Evolutionary conservation across 495 filamentous ascomycete species (phyloP).

Genomic region (Astrothelium macrocarpum): DNA sequence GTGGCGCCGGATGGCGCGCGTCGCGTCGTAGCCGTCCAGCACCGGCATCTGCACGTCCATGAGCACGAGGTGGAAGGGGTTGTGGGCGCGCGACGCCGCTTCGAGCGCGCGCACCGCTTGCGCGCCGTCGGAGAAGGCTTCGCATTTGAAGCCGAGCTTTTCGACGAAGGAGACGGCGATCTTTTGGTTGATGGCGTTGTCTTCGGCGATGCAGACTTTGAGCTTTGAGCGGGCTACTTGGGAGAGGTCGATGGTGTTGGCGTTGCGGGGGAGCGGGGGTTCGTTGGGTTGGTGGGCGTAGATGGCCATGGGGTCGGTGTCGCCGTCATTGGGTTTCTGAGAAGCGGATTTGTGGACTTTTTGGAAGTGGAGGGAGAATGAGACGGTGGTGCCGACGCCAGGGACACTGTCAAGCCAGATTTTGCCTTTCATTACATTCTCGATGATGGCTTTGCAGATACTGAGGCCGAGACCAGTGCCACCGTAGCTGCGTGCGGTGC

Average conservation of each 20-base stretch:
- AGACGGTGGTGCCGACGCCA: conserved; percentile 72
- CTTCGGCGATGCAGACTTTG: conserved; percentile 81
- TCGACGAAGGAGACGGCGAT: conserved; percentile 85
- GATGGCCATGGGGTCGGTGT: conserved; percentile 45
- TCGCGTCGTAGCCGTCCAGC: conserved; percentile 88
- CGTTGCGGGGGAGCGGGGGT: not conserved
- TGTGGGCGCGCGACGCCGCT: conserved; percentile 53
- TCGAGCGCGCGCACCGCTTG: conserved; percentile 80
- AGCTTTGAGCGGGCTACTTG: conserved; percentile 66
- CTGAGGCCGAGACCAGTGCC: conserved; percentile 83
- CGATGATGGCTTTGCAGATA: conserved; percentile 91
- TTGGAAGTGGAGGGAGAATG: conserved; percentile 71
- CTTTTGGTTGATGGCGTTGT: conserved; percentile 85
- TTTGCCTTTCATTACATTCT: conserved; percentile 76
- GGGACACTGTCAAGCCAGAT: conserved; percentile 73
- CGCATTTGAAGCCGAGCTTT: conserved; percentile 69
- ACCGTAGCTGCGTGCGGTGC: conserved; percentile 78
- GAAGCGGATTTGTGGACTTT: conserved; percentile 53
- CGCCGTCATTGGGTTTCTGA: conserved; percentile 17
- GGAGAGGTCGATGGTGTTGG: conserved; percentile 46
- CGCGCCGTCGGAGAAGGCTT: conserved; percentile 76
- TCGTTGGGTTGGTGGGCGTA: conserved; percentile 41
- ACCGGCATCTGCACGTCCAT: conserved; percentile 97
- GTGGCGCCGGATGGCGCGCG: conserved; percentile 67
- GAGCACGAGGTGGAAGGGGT: conserved; percentile 69